Evolutionary conservation across 495 filamentous ascomycete species (phyloP).

Genomic region (Jackrogersella multiformis): DNA sequence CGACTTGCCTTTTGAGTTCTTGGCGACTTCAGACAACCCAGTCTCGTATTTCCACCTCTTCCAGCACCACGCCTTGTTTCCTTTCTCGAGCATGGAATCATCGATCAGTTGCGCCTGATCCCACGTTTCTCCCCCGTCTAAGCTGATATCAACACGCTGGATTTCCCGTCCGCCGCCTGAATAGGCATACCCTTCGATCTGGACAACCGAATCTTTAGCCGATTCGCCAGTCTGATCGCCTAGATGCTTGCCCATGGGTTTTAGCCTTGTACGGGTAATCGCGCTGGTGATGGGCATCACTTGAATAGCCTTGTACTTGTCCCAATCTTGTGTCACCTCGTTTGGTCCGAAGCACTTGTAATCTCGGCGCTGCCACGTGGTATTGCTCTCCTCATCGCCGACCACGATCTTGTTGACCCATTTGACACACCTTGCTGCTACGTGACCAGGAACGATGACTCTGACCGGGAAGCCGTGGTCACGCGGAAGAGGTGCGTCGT

Average conservation of each 20-base stretch:
- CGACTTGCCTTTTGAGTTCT: slow-evolving; percentile 49
- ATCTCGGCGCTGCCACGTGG: slow-evolving; percentile 68
- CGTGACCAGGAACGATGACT: slow-evolving; percentile 68
- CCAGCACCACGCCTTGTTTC: slow-evolving; percentile 63
- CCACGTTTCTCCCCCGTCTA: slow-evolving; percentile 65
- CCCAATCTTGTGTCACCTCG: slow-evolving; percentile 65
- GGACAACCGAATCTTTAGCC: slow-evolving; percentile 42
- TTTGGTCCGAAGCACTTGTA: slow-evolving; percentile 72
- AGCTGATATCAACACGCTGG: slow-evolving; percentile 63
- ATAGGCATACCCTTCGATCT: slow-evolving; percentile 66
- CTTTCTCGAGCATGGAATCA: slow-evolving; percentile 45
- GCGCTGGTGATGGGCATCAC: slow-evolving; percentile 69
- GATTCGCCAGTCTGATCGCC: slow-evolving; percentile 17
- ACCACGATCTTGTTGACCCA: slow-evolving; percentile 70
- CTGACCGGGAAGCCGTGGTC: slow-evolving; percentile 70
- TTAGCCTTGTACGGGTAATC: slow-evolving; percentile 50
- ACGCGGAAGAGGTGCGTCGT: slow-evolving; percentile 61
- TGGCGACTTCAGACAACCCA: slow-evolving; percentile 53
- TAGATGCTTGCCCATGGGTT: background rate
- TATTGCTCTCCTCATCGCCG: slow-evolving; percentile 64
- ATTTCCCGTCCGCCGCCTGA: slow-evolving; percentile 66
- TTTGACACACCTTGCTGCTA: slow-evolving; percentile 70
- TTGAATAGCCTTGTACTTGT: slow-evolving; percentile 62
- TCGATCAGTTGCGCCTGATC: slow-evolving; percentile 60
- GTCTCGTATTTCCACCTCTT: slow-evolving; percentile 62